These are phyloP conservation scores for Teratosphaeria gauchensis DNA, from an alignment of 2,329 filamentous ascomycete species.

Conservation along the genomic window DNA sequence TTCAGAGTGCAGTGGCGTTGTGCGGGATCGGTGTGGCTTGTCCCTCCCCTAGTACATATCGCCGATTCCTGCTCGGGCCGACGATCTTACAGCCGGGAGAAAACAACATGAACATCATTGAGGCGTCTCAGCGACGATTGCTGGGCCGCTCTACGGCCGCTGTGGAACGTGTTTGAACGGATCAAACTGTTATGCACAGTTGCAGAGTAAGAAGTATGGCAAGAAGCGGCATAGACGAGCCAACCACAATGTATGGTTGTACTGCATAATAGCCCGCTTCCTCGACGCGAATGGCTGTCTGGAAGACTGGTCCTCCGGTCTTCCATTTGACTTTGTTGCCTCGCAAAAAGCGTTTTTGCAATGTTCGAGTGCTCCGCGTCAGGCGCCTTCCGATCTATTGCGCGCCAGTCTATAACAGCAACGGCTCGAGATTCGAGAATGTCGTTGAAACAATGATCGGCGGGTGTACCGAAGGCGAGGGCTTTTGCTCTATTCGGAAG, in stretches of 20 bases:
- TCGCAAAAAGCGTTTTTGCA: background rate
- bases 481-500: background rate
- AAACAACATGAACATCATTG: background rate
- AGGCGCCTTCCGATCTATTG: background rate
- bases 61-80: background rate
- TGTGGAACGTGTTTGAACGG: background rate
- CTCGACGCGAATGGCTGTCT: background rate
- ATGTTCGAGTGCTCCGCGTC: background rate
- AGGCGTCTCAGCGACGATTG: background rate
- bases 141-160: background rate
- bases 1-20: background rate
- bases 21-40: background rate
- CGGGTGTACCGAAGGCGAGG: background rate
- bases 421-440: background rate
- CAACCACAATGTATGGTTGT: no score
- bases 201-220: no score
- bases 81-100: background rate
- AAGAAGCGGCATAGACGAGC: no score
- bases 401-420: background rate
- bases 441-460: background rate
- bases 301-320: no score
- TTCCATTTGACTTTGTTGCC: no score
- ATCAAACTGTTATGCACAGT: no score
- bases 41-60: background rate
- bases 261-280: background rate